Evolutionary conservation across 2,329 filamentous ascomycete genomes (phyloP).

Genomic region (Sporothrix mexicana): DNA sequence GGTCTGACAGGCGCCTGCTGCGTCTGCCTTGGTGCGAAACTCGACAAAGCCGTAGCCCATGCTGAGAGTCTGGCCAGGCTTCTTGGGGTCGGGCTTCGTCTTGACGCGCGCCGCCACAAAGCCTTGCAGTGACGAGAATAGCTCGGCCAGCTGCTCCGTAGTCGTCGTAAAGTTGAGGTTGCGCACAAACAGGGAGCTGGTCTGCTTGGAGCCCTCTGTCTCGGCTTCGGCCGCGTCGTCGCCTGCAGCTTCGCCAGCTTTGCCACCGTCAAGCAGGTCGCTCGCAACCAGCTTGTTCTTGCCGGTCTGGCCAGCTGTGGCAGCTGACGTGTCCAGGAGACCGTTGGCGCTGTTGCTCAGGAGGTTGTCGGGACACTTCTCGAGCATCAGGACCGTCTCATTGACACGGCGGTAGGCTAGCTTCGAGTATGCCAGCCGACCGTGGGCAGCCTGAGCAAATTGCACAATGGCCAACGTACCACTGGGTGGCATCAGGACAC

Average conservation of each 20-base stretch:
- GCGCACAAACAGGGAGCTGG: conserved; percentile 87
- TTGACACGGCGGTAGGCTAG: conserved; percentile 90
- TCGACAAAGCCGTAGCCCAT: conserved; percentile 98
- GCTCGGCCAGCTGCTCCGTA: conserved; percentile 73
- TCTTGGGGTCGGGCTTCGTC: conserved; percentile 92
- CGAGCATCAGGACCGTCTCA: conserved; percentile 88
- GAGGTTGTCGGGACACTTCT: conserved; percentile 87
- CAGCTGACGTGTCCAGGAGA: conserved; percentile 30
- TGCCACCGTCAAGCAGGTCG: conserved; percentile 33
- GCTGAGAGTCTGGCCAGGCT: conserved; percentile 82
- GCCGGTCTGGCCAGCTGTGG: conserved; percentile 3
- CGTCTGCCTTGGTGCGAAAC: conserved; percentile 78
- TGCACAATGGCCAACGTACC: conserved; percentile 95
- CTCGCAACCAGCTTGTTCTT: conserved; percentile 35
- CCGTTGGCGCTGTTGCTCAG: conserved; percentile 56
- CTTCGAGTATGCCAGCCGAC: conserved; percentile 80
- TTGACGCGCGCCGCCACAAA: conserved; percentile 91
- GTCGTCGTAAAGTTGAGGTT: conserved; percentile 94
- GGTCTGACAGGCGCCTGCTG: conserved; percentile 77
- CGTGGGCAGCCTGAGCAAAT: conserved; percentile 78
- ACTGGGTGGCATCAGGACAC: conserved; percentile 88
- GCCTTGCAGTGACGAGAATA: conserved; percentile 81
- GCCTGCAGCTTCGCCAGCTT: background rate
- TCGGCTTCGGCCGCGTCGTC: background rate
- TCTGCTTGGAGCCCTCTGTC: conserved; percentile 51